phyloP scores from a whole-genome alignment of 208 protist genomes.

The Trypanosoma melophagium region DNA sequence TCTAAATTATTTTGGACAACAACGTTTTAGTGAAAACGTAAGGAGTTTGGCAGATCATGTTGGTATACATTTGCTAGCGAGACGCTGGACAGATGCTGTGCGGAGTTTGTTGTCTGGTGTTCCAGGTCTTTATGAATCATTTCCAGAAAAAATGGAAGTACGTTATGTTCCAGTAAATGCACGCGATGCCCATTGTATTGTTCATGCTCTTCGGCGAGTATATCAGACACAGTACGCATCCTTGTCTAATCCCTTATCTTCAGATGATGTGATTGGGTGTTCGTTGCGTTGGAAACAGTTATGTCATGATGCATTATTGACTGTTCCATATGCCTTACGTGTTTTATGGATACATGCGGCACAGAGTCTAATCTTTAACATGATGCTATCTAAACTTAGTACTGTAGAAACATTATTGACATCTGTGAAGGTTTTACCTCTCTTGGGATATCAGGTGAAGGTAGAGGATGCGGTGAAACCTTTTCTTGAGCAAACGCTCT shows the following conservation, averaged over 20 bases:
- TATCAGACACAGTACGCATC: conserved; percentile 49
- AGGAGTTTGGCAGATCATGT: conserved; percentile 52
- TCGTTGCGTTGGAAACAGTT: conserved; percentile 53
- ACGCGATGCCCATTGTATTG: conserved; percentile 67
- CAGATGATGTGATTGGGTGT: conserved; percentile 8
- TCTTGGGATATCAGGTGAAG: conserved; percentile 15
- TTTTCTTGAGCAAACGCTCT: conserved; percentile 14
- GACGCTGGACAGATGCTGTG: conserved; percentile 55
- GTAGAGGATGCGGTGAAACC: conserved; percentile 3
- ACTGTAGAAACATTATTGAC: background rate
- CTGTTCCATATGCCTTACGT: conserved; percentile 55
- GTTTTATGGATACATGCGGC: conserved; percentile 77
- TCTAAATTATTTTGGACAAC: conserved; percentile 95
- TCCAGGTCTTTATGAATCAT: conserved; percentile 47
- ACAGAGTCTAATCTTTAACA: conserved; percentile 83
- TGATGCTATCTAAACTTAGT: conserved; percentile 41
- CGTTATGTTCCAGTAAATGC: conserved; percentile 46
- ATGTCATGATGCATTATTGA: conserved; percentile 65
- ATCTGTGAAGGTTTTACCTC: conserved; percentile 4
- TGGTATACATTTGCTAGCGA: conserved; percentile 68
- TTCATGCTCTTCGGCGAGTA: conserved; percentile 52
- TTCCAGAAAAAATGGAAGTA: conserved; percentile 63
- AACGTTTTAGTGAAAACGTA: conserved; percentile 89
- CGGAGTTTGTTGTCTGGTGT: conserved; percentile 16
- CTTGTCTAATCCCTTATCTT: background rate